phyloP scores from a whole-genome alignment of 2,329 filamentous ascomycete species.

The Penicillium expansum region DNA sequence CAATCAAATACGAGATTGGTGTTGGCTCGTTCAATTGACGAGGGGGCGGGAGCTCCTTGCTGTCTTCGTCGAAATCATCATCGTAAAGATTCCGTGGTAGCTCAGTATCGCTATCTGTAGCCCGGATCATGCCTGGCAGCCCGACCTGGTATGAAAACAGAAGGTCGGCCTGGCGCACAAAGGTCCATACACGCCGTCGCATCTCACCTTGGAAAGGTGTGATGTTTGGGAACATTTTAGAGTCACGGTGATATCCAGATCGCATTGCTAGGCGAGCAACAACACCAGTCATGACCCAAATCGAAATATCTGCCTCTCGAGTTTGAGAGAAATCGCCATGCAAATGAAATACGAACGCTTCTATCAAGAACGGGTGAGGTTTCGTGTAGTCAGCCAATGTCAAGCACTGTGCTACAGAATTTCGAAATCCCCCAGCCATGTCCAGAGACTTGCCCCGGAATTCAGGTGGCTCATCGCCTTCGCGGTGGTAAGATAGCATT shows the following conservation, averaged over 20 bases:
- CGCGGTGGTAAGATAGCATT: slow-evolving; percentile 60
- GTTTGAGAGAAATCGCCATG: slow-evolving; percentile 60
- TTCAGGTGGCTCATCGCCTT: slow-evolving; percentile 63
- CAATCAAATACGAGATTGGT: slow-evolving; percentile 50
- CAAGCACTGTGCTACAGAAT: slow-evolving; percentile 61
- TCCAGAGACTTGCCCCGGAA: slow-evolving; percentile 56
- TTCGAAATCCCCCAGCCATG: slow-evolving; percentile 47
- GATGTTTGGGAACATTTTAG: slow-evolving; percentile 58
- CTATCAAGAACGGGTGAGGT: slow-evolving; percentile 58
- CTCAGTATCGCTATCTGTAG: slow-evolving; percentile 62
- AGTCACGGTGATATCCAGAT: slow-evolving; percentile 64
- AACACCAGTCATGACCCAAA: slow-evolving; percentile 60
- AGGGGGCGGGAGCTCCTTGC: slow-evolving; percentile 53
- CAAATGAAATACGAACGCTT: slow-evolving; percentile 61
- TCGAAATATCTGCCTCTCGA: slow-evolving; percentile 58
- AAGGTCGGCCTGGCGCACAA: slow-evolving; percentile 58
- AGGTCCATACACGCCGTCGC: slow-evolving; percentile 50
- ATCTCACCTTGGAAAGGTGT: slow-evolving; percentile 62
- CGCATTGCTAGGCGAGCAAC: slow-evolving; percentile 63
- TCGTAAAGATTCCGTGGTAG: slow-evolving; percentile 63
- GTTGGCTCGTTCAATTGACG: slow-evolving; percentile 61
- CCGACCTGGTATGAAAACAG: slow-evolving; percentile 67
- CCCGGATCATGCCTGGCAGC: slow-evolving; percentile 63
- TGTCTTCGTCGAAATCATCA: slow-evolving; percentile 61
- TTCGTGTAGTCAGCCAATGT: slow-evolving; percentile 63